phyloP scores from a whole-genome alignment of 306 rosid species.

The Dryas drummondii region DNA sequence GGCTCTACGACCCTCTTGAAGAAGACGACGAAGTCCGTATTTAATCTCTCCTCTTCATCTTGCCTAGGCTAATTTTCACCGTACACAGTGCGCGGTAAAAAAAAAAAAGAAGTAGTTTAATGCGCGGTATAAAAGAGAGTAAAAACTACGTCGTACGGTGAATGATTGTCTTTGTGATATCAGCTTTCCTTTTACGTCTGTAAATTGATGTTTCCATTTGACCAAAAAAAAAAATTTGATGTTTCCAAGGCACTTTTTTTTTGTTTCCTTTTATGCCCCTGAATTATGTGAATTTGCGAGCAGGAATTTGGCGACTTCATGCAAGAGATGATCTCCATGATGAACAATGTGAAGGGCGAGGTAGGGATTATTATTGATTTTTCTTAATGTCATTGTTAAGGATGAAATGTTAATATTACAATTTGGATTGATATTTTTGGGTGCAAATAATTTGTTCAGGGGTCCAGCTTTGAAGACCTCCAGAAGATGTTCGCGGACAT shows the following conservation, averaged over 20 bases:
- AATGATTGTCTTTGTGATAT: neutral
- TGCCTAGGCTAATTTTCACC: slow-evolving; percentile 13
- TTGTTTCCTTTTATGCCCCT: neutral
- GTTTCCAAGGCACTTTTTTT: neutral
- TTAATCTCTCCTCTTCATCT: neutral
- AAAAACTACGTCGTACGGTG: neutral
- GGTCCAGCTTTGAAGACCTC: slow-evolving; percentile 82
- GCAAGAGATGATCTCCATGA: slow-evolving; percentile 91
- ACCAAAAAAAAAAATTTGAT: too few species aligned
- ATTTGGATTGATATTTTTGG: neutral
- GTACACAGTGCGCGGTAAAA: slow-evolving; percentile 20
- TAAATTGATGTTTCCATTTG: too few species aligned
- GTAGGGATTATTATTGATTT: slow-evolving; percentile 25
- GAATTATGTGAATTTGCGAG: neutral
- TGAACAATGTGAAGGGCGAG: slow-evolving; percentile 86
- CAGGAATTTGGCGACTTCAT: slow-evolving; percentile 92
- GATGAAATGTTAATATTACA: neutral
- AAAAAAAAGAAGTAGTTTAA: slow-evolving; percentile 28
- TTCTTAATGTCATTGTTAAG: neutral
- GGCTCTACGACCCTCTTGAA: slow-evolving; percentile 75
- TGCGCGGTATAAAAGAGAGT: neutral
- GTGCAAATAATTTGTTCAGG: slow-evolving; percentile 35
- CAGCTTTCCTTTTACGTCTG: neutral
- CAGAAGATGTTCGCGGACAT: slow-evolving; percentile 83
- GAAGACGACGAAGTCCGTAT: slow-evolving; percentile 75